Conservation (phyloP, 2,329 filamentous ascomycete genomes). For the Myrmaecium sp. region DNA sequence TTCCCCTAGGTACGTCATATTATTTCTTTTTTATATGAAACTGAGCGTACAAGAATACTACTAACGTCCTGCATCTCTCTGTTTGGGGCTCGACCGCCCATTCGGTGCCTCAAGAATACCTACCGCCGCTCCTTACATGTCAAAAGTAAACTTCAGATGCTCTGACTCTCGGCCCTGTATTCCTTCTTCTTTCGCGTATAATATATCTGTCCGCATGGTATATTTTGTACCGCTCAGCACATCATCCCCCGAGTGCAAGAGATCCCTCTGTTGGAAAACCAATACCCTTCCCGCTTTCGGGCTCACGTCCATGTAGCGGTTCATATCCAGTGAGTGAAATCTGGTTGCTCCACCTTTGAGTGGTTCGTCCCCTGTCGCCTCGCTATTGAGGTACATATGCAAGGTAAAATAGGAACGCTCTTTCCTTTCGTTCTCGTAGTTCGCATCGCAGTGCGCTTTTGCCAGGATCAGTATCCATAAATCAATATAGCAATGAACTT, state of each 20-base stretch:
- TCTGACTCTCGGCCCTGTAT: too few species aligned
- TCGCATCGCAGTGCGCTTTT: constrained; percentile 48
- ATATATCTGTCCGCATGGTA: constrained; percentile 38
- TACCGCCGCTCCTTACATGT: too few species aligned
- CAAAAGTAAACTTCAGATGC: too few species aligned
- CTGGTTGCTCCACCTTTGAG: constrained; percentile 39
- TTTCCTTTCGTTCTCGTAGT: constrained; percentile 35
- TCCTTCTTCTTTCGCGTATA: constrained; percentile 26
- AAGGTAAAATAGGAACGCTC: constrained; percentile 37
- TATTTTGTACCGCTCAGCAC: constrained; percentile 36
- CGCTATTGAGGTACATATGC: constrained; percentile 38
- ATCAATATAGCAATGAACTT: too few species aligned
- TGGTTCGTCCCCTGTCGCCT: constrained; percentile 14
- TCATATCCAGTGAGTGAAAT: constrained; percentile 22
- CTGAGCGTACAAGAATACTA: too few species aligned
- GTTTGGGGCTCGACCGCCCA: too few species aligned
- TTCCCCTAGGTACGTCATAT: constrained; percentile 32
- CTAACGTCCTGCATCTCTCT: too few species aligned
- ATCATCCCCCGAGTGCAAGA: constrained; percentile 39
- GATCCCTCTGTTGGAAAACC: constrained; percentile 36
- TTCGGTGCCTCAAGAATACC: too few species aligned
- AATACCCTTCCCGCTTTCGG: constrained; percentile 36
- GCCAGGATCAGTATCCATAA: too few species aligned
- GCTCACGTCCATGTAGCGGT: constrained; percentile 24
- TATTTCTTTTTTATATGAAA: background rate